Base-by-base conservation (phyloP, 495 filamentous ascomycete species). In the Ramalina peruviana region DNA sequence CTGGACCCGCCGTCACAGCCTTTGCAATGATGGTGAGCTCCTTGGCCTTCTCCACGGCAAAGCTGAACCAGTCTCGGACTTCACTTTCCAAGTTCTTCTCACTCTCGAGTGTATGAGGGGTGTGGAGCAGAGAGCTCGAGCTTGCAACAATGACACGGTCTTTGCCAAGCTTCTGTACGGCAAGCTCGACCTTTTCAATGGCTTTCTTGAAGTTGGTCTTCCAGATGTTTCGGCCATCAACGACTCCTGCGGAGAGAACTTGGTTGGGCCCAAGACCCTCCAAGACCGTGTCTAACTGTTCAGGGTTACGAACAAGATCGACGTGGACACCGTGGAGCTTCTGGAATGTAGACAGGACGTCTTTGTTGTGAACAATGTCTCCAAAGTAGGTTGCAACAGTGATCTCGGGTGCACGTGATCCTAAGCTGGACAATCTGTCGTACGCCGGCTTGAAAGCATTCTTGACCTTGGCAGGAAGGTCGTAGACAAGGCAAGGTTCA, bases 201-300 rank as follows among this genome's bases (percentile, higher is more conserved):
- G 90, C 86, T 60, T 77, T 77, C 76, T 88, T 79, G 69, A 94
- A 83, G 79, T 95, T 87, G 70, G 86, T 94, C 87, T 98, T 97
- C 92, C 92, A 98, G 79, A 98, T 98, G 78, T 98, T 98, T 63
- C 92, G 86, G 59, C 92, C 93, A 61, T 97, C 88, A 55, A 98
- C 92, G 57, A 98, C 82, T 82, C 92, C 92, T 58, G 78, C 79
- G 49, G 93, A 97, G 51, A 98, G 83, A 50, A 80, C 69, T 71
- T 95, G 92, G 61, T 85, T 83, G 54, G 85, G 73, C 59, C 88
- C 87, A 48, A 95, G 79, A 55, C 81, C 76, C 54, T 65, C 72
- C 48, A 85, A 62, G 60, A 95, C 85, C 43, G 78, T 76, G 33
- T 88, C 80, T 43, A 98, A 84, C 74, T 98, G 92, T 73, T 96